These are phyloP conservation scores for Dimocarpus longan DNA, from an alignment of 345 rosid species.

Conservation along the genomic window DNA sequence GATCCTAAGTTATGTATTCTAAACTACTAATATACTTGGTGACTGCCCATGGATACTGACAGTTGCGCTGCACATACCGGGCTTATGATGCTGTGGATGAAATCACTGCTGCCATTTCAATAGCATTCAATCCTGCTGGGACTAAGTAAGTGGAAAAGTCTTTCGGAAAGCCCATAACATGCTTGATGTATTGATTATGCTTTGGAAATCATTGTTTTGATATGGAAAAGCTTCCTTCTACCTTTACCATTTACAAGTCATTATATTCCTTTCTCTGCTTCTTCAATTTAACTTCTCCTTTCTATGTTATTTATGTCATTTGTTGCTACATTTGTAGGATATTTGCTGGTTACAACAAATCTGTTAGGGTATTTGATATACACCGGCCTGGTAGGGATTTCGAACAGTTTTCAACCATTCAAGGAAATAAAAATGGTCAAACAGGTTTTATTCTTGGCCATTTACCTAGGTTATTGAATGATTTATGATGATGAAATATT, in stretches of 20 bases:
- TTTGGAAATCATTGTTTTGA: background rate
- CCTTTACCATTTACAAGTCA: background rate
- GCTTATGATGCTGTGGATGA: slow-evolving; percentile 98
- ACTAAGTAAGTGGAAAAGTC: slow-evolving; percentile 62
- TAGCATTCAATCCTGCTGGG: slow-evolving; percentile 86
- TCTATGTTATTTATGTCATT: slow-evolving; percentile 9
- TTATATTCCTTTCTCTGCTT: background rate
- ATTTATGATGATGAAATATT: background rate
- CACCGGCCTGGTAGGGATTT: slow-evolving; percentile 99
- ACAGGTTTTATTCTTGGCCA: slow-evolving; percentile 50
- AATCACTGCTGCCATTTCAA: slow-evolving; percentile 88
- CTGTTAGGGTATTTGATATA: slow-evolving; percentile 78
- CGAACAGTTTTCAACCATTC: slow-evolving; percentile 63
- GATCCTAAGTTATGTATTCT: slow-evolving; percentile 12
- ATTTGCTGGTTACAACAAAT: slow-evolving; percentile 91
- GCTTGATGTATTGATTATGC: background rate
- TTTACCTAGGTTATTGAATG: background rate
- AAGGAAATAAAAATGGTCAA: slow-evolving; percentile 93
- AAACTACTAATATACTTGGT: background rate
- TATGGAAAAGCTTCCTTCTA: slow-evolving; percentile 4
- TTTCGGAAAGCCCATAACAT: background rate
- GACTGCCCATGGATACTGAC: slow-evolving; percentile 13
- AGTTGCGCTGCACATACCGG: slow-evolving; percentile 95
- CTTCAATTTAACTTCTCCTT: background rate
- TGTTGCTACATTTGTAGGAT: slow-evolving; percentile 53